Evolutionary conservation across 805 yeast species (phyloP), one percentile per base, ranked within the genome.

Genomic region (Ogataea minuta): DNA sequence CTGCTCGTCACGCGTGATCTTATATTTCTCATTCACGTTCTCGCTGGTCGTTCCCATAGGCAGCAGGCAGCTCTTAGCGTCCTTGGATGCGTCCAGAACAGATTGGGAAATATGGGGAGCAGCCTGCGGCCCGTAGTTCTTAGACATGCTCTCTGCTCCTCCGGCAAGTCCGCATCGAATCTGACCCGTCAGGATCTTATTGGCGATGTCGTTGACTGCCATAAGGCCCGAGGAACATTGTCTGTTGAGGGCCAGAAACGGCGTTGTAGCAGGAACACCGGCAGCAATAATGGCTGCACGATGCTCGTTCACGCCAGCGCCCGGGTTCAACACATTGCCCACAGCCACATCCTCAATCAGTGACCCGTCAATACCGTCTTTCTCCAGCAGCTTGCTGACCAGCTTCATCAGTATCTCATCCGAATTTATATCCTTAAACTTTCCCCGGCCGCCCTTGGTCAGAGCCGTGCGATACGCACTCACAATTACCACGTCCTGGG

Each of bases 41-140:
- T 91, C 98, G 59, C 88, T 85, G 38, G 98, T 91, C 56, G 82
- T 81, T 31, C 98, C 98, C 98, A 91, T 91, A 50, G 98, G 98
- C 47, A 91, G 78, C 63, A 84, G 67, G 67, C 97, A 91, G 63
- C 81, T 81, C 46, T 70, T 70, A n/a, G 83, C 81, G 32, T 68
- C 74, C 34, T 60, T 56, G 49, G 70, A 61, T 8, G 60, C 59
- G 31, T 67, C 56, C 54, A 77, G 57, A 12, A 66, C 65, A 4
- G 35, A 28, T 14, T 74, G 72, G 9, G 86, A 78, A 44, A 82
- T 70, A 28, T 69, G 66, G 9, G 88, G 83, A 43, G 82, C 67
- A 28, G 91, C 78, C 50, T 76, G 75, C 16, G 93, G 84, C n/a
- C 93, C 93, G 62, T 85, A 89, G 68, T 82, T 81, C 48, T 74